Conservation (phyloP, 2,329 filamentous ascomycete genomes). For the Beauveria medogensis region DNA sequence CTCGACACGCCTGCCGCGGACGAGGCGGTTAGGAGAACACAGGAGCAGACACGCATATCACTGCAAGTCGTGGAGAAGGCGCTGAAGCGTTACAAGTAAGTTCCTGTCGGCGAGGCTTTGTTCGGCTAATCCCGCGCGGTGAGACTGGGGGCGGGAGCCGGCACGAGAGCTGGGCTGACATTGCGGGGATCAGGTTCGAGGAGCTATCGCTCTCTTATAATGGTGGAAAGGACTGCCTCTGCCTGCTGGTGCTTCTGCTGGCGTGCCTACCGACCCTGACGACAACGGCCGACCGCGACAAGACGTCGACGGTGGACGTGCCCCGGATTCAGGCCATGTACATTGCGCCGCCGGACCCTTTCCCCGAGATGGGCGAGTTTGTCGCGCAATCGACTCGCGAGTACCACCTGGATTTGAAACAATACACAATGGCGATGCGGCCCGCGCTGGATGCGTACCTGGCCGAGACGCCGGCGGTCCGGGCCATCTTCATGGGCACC, state of each 20-base stretch:
- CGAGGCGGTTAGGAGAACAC: constrained; percentile 24
- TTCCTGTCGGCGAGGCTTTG: constrained; percentile 12
- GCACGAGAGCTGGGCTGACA: background rate
- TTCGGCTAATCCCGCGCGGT: constrained; percentile 1
- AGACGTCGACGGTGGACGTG: constrained; percentile 10
- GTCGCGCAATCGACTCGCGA: constrained; percentile 55
- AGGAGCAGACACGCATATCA: constrained; percentile 65
- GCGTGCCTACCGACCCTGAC: constrained; percentile 40
- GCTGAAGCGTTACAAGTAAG: constrained; percentile 65
- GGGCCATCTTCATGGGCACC: constrained; percentile 55
- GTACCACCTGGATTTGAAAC: constrained; percentile 69
- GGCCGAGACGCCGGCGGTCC: constrained; percentile 52
- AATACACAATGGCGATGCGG: constrained; percentile 73
- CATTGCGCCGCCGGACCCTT: constrained; percentile 77
- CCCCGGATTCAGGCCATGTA: constrained; percentile 68
- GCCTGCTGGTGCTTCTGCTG: constrained; percentile 81
- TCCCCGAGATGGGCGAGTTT: constrained; percentile 78
- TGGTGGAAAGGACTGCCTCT: constrained; percentile 94
- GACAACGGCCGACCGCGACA: constrained; percentile 11
- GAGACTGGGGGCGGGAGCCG: background rate
- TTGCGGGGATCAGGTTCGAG: constrained; percentile 45
- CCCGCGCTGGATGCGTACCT: constrained; percentile 74
- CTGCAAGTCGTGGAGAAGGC: constrained; percentile 69
- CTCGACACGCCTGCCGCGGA: constrained; percentile 8
- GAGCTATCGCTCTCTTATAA: constrained; percentile 91